Percentiles rank a stretch among this genome's conserved stretches.
Evolutionary conservation across 2,329 filamentous ascomycete species (phyloP).

Genomic region (Cyclaneusma minus): DNA sequence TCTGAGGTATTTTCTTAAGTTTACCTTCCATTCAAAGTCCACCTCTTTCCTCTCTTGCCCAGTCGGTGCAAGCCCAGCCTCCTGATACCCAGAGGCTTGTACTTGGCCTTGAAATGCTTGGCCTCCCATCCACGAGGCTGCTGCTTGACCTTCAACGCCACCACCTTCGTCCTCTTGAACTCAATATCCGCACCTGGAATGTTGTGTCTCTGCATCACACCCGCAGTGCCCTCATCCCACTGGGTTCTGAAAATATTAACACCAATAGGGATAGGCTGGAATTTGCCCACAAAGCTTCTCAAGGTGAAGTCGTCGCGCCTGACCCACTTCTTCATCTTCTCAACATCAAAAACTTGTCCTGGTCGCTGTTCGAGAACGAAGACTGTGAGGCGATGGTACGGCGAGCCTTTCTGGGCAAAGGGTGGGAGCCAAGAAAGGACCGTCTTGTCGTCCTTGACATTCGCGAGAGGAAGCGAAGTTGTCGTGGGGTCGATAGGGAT

Average conservation of each 20-base stretch:
- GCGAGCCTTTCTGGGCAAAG: constrained; percentile 74
- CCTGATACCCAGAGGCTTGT: constrained; percentile 43
- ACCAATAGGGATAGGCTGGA: constrained; percentile 57
- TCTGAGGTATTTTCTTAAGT: too few relatives aligned
- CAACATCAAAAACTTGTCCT: constrained; percentile 40
- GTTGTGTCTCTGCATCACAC: constrained; percentile 68
- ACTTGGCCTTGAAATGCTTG: constrained; percentile 49
- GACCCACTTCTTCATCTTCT: constrained; percentile 37
- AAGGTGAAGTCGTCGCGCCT: constrained; percentile 56
- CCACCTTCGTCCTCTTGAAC: constrained; percentile 66
- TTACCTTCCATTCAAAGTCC: too few relatives aligned
- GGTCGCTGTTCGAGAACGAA: constrained; percentile 70
- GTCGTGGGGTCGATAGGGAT: constrained; percentile 45
- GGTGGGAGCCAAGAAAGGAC: constrained; percentile 72
- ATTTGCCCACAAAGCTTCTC: constrained; percentile 57
- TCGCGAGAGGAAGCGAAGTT: constrained; percentile 48
- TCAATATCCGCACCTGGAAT: constrained; percentile 68
- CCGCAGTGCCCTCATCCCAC: constrained; percentile 81
- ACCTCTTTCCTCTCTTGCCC: too few relatives aligned
- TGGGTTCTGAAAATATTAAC: constrained; percentile 75
- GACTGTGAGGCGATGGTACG: constrained; percentile 78
- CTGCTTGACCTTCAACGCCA: constrained; percentile 46
- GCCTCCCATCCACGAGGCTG: constrained; percentile 51
- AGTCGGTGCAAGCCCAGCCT: too few relatives aligned
- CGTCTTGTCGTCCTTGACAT: constrained; percentile 47